Evolutionary conservation across 306 rosid species (phyloP), one percentile per base, ranked within the genome.

Genomic region (Prunus salicina): DNA sequence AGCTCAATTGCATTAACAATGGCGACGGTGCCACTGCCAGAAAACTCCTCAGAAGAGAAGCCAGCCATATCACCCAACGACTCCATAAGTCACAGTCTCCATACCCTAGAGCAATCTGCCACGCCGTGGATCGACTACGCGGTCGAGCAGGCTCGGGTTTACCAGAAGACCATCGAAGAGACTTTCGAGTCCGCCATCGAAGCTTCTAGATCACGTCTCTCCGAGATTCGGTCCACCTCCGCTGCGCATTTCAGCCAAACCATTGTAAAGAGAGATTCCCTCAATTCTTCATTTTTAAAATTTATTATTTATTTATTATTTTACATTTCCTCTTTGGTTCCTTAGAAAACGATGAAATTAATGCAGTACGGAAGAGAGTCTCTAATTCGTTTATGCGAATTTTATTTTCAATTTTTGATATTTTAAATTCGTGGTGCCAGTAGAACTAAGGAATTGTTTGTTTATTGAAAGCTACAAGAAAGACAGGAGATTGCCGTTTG

Each of bases 191-290:
- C 95, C 70, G 73, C 96, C 32, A 19, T 89, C 28, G 81, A 86
- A 78, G 86, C 88, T 57, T 88, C 95, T 46, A 86, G 83, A 41
- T 82, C 88, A 34, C 91, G 92, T 27, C 74, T 94, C 46, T 89
- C 89, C 53, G 89, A 92, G 86, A 89, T 94, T 75, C 90, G 86
- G 12, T 87, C 92, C 63, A 90, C 93, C 43, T 87, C 97, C 73
- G 85, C 89, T 0, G 93, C 89, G 61, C 91, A 92, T 89, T 78
- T 86, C 69, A 72, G 81, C n/a, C 90, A 86, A 18, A 78, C 91
- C 28, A 66, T 86, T 71, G 98, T 94, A 87, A 81, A 43, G 43
- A 14, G 74, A 24, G 16, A 43, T 72, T 72, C 45, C 72, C 46
- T 65, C 63, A 25, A 16, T 34, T 75, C 10, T 19, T 47, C n/a